These are phyloP conservation scores for Kodamaea leandrae DNA, from an alignment of 805 yeast species.

Conservation along the genomic window DNA sequence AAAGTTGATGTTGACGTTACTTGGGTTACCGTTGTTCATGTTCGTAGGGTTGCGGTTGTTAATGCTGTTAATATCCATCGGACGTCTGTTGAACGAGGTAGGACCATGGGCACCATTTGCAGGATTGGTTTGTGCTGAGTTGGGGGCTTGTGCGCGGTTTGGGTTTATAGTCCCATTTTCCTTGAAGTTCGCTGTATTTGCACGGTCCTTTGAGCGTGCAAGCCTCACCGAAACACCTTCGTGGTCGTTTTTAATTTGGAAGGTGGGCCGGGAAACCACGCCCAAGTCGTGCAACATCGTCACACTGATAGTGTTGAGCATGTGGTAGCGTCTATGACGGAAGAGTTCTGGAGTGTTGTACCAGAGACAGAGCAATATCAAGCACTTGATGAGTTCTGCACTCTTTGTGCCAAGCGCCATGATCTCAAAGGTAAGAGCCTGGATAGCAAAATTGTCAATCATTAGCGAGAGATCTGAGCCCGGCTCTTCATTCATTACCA, in stretches of 20 bases:
- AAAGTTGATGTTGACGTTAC: too few species aligned
- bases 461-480: slow-evolving; percentile 43
- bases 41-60: too few species aligned
- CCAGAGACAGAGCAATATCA: slow-evolving; percentile 68
- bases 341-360: slow-evolving; percentile 81
- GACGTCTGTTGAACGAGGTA: too few species aligned
- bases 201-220: too few species aligned
- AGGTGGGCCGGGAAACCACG: slow-evolving; percentile 28
- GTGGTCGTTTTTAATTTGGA: neutral
- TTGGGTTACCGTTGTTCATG: too few species aligned
- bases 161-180: neutral
- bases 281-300: slow-evolving; percentile 76
- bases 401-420: slow-evolving; percentile 70
- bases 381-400: slow-evolving; percentile 60
- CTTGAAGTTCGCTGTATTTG: too few species aligned
- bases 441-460: slow-evolving; percentile 53
- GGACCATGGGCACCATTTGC: too few species aligned
- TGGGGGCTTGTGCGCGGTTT: too few species aligned
- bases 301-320: slow-evolving; percentile 62
- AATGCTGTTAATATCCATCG: too few species aligned
- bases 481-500: slow-evolving; percentile 31
- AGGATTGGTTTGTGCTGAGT: too few species aligned
- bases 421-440: slow-evolving; percentile 54
- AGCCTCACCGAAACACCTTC: neutral
- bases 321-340: slow-evolving; percentile 73